Conservation (phyloP, 345 rosid species). For the Gossypium arboreum region DNA sequence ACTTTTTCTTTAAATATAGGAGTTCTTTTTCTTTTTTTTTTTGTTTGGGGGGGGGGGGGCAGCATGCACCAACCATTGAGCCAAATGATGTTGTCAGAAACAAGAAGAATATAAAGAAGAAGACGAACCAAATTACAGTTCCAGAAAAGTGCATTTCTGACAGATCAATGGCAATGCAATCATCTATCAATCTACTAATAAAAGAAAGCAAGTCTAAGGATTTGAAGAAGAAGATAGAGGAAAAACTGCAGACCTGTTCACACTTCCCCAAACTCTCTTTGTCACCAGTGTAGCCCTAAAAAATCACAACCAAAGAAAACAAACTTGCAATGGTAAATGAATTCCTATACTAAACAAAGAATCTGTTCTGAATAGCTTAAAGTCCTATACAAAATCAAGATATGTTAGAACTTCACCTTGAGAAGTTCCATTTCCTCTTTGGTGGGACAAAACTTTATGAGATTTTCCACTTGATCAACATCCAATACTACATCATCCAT, state of each 20-base stretch:
- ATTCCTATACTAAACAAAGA: not conserved
- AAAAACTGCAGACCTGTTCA: slow-evolving; percentile 69
- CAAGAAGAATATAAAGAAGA: not conserved
- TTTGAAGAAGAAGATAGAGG: slow-evolving; percentile 9
- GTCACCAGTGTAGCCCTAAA: slow-evolving; percentile 80
- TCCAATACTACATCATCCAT: slow-evolving; percentile 91
- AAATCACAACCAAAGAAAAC: slow-evolving; percentile 10
- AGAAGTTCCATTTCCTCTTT: slow-evolving; percentile 99
- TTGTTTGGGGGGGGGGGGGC: not conserved
- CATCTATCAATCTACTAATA: slow-evolving; percentile 3
- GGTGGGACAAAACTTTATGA: slow-evolving; percentile 94
- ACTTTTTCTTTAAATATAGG: not conserved
- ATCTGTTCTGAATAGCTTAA: slow-evolving; percentile 8
- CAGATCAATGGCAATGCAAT: not conserved
- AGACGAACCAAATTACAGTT: slow-evolving; percentile 5
- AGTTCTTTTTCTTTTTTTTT: not conserved
- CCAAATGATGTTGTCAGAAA: not conserved
- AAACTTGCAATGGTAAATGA: not conserved
- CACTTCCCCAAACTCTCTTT: slow-evolving; percentile 82
- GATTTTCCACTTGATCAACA: slow-evolving; percentile 97
- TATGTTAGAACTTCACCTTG: slow-evolving; percentile 56
- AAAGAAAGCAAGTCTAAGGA: not conserved
- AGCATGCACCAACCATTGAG: not conserved
- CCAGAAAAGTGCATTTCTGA: not conserved
- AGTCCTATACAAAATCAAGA: slow-evolving; percentile 11